Conservation (phyloP, 768 basidiomycete species). For the Calocybe indica region DNA sequence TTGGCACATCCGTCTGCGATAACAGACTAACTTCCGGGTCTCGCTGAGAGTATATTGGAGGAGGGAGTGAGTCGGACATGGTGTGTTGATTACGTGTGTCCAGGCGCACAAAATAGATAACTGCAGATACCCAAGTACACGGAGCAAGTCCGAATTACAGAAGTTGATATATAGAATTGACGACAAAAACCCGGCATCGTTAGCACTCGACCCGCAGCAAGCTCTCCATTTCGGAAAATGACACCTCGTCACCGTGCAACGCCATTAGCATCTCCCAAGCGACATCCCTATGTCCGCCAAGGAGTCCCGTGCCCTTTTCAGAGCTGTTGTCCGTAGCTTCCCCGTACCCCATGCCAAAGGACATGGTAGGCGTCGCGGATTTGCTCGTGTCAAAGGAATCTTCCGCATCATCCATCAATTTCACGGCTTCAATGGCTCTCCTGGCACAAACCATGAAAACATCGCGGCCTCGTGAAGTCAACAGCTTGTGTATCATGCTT, state of each 20-base stretch:
- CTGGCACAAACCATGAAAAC: constrained; percentile 52
- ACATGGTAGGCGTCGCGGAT: constrained; percentile 50
- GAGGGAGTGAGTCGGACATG: constrained; percentile 44
- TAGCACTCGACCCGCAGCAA: constrained; percentile 65
- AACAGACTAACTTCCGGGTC: constrained; percentile 20
- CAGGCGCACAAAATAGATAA: not conserved
- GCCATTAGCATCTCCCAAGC: constrained; percentile 69
- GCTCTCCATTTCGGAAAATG: constrained; percentile 79
- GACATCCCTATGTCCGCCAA: constrained; percentile 67
- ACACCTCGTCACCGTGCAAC: constrained; percentile 51
- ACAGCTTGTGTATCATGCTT: constrained; percentile 62
- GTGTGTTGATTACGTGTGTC: not conserved
- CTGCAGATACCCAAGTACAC: constrained; percentile 1
- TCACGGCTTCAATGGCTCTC: constrained; percentile 71
- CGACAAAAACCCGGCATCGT: constrained; percentile 20
- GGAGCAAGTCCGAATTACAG: constrained; percentile 15
- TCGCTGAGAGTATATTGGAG: constrained; percentile 57
- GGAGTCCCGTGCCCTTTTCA: constrained; percentile 71
- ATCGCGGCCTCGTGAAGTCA: constrained; percentile 46
- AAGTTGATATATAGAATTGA: not conserved
- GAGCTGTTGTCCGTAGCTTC: constrained; percentile 60
- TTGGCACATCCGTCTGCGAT: constrained; percentile 12
- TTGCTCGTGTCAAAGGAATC: constrained; percentile 71
- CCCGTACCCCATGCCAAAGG: constrained; percentile 84
- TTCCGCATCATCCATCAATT: constrained; percentile 68